phyloP scores from a whole-genome alignment of 306 rosid species.

The Quercus ilex region DNA sequence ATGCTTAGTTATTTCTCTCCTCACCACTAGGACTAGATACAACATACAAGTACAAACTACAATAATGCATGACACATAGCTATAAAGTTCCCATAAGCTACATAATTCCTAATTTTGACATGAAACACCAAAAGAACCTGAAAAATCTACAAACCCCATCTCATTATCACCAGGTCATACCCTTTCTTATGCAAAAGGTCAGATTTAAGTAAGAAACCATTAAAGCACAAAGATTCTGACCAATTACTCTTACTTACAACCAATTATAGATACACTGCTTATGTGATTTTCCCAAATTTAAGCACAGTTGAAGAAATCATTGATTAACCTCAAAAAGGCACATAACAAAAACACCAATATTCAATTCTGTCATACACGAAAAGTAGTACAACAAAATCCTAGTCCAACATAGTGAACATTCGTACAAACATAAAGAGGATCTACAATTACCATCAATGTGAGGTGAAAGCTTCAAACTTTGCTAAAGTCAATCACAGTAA shows the following conservation, averaged over 20 bases:
- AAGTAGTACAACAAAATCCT: not conserved
- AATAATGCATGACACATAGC: no score
- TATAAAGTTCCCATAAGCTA: no score
- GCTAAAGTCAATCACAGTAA: conserved; percentile 5
- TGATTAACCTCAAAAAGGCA: conserved; percentile 7
- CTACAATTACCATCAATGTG: conserved; percentile 68
- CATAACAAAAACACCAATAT: not conserved
- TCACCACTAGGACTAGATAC: no score
- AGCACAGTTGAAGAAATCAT: not conserved
- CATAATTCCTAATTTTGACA: no score
- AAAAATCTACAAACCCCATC: conserved; percentile 62
- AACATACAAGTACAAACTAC: no score
- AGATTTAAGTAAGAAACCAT: conserved; percentile 21
- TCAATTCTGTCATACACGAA: not conserved
- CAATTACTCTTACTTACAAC: not conserved
- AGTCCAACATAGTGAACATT: not conserved
- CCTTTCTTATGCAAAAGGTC: conserved; percentile 89
- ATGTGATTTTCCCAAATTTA: not conserved
- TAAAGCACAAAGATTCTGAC: not conserved
- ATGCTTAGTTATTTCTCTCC: no score
- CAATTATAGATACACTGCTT: not conserved
- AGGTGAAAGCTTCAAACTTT: conserved; percentile 72
- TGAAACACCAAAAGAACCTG: no score
- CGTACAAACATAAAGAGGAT: not conserved
- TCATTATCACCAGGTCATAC: conserved; percentile 88